phyloP scores from a whole-genome alignment of 2,329 filamentous ascomycete genomes.

The Pseudogymnoascus sp. region DNA sequence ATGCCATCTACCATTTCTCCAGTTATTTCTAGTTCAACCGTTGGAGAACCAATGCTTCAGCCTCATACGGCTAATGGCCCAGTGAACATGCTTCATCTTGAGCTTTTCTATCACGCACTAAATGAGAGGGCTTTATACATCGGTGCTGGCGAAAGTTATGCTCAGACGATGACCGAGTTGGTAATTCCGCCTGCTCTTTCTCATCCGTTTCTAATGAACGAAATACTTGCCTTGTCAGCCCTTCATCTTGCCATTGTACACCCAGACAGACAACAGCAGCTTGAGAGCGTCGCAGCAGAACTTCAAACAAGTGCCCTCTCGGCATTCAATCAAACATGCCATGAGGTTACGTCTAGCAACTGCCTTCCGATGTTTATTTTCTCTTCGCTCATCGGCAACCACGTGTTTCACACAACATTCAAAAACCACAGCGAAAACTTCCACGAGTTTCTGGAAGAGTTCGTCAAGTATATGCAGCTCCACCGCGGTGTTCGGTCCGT shows the following conservation, averaged over 20 bases:
- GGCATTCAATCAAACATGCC: conserved; percentile 24
- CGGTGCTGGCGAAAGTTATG: not conserved
- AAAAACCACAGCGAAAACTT: conserved; percentile 23
- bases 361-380: conserved; percentile 27
- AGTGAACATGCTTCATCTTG: conserved; percentile 31
- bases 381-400: conserved; percentile 26
- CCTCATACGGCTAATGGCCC: conserved; percentile 2
- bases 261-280: conserved; percentile 19
- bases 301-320: conserved; percentile 25
- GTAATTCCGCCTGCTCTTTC: conserved; percentile 20
- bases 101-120: conserved; percentile 33
- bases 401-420: conserved; percentile 32
- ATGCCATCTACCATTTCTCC: not conserved
- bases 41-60: not conserved
- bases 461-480: conserved; percentile 26
- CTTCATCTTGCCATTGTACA: conserved; percentile 28
- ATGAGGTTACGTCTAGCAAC: conserved; percentile 18
- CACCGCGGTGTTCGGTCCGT: conserved; percentile 25
- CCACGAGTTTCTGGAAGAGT: conserved; percentile 22
- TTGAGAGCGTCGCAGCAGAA: conserved; percentile 25
- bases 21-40: not conserved
- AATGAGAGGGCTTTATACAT: not conserved
- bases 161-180: not conserved
- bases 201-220: conserved; percentile 30
- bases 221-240: conserved; percentile 29